Conservation (phyloP, 345 rosid species). For the Aethionema arabicum region DNA sequence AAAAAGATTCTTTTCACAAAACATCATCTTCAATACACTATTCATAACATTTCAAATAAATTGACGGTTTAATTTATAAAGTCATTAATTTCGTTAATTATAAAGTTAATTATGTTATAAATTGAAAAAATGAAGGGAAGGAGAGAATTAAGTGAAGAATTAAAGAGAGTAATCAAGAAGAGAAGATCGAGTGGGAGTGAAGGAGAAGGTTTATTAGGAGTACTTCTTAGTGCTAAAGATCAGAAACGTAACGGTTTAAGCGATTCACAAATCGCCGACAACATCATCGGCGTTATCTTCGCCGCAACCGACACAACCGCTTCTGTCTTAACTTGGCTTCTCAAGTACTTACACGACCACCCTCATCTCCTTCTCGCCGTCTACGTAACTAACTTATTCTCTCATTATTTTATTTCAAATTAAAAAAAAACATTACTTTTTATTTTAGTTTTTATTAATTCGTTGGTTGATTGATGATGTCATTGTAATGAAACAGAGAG, state of each 20-base stretch:
- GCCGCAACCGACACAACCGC: slow-evolving; percentile 99
- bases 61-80: too few relatives aligned
- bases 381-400: slow-evolving; percentile 41
- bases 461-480: background rate
- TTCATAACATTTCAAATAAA: too few relatives aligned
- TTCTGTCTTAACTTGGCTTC: slow-evolving; percentile 76
- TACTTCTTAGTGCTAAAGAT: slow-evolving; percentile 51
- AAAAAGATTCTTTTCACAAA: slow-evolving; percentile 33
- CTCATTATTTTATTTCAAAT: too few relatives aligned
- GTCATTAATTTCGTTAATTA: background rate
- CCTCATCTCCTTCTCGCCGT: slow-evolving; percentile 56
- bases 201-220: slow-evolving; percentile 65
- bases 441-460: too few relatives aligned
- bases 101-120: background rate
- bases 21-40: slow-evolving; percentile 6
- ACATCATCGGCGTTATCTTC: slow-evolving; percentile 85
- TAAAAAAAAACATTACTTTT: too few relatives aligned
- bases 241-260: slow-evolving; percentile 47
- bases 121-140: slow-evolving; percentile 56
- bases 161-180: slow-evolving; percentile 59
- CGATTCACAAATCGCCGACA: slow-evolving; percentile 87
- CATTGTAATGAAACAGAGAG: slow-evolving; percentile 50
- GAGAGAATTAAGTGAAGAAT: slow-evolving; percentile 50
- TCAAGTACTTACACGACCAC: slow-evolving; percentile 83
- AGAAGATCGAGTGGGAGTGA: slow-evolving; percentile 50